Conservation (phyloP, 1,284 basidiomycete species). For the Fomitopsis schrenkii region DNA sequence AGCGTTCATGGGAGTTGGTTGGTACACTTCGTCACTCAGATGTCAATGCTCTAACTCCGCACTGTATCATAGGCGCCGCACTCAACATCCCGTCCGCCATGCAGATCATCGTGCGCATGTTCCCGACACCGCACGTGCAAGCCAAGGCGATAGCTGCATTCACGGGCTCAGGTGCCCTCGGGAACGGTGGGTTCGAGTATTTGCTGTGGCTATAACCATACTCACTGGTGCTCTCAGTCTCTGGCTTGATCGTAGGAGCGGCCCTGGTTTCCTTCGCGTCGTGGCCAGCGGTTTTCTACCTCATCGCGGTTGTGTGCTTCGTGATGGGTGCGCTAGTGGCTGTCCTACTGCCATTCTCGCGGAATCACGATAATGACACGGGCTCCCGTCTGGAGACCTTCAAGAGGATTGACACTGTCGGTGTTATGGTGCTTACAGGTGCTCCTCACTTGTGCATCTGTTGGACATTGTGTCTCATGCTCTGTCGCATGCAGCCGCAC, state of each 20-base stretch:
- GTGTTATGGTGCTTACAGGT: slow-evolving; percentile 16
- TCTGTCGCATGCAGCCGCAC: slow-evolving; percentile 17
- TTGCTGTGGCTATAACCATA: neutral
- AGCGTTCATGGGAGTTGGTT: slow-evolving; percentile 5
- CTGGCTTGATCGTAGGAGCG: slow-evolving; percentile 31
- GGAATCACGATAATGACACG: neutral
- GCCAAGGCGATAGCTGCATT: slow-evolving; percentile 33
- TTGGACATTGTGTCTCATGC: neutral
- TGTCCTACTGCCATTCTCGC: slow-evolving; percentile 25
- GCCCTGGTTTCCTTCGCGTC: slow-evolving; percentile 27
- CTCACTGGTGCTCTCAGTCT: slow-evolving; percentile 9
- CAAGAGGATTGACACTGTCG: slow-evolving; percentile 13
- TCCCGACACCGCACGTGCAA: slow-evolving; percentile 32
- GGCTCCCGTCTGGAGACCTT: slow-evolving; percentile 3
- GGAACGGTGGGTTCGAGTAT: slow-evolving; percentile 26
- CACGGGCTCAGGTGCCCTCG: slow-evolving; percentile 30
- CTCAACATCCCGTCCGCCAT: slow-evolving; percentile 35
- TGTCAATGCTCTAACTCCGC: neutral
- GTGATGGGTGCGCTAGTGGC: slow-evolving; percentile 23
- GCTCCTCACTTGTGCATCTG: slow-evolving; percentile 22
- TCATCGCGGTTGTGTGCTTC: slow-evolving; percentile 30
- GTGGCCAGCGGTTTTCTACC: slow-evolving; percentile 35
- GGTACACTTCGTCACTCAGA: neutral
- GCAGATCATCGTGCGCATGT: slow-evolving; percentile 35
- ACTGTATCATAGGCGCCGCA: slow-evolving; percentile 19